Base-by-base conservation (phyloP, 2,329 filamentous ascomycete species). In the Pseudogymnoascus sp. region DNA sequence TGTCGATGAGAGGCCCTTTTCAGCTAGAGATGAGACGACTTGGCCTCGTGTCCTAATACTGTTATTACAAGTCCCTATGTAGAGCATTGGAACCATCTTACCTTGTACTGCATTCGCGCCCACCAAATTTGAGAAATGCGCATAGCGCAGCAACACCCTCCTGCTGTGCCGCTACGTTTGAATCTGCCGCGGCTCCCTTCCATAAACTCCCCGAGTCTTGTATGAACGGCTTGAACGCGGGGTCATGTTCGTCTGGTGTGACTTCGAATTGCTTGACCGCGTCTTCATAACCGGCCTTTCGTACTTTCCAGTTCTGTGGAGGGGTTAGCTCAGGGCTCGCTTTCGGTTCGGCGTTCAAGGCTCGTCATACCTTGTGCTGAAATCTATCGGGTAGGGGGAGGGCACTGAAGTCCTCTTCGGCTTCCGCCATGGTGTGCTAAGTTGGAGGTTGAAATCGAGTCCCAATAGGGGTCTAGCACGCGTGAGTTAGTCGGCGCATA, bases 161-260 rank as follows among this genome's bases (percentile, higher is more conserved):
- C 77, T 96, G 89, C 75, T 99, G 95, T 35, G 96, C 95, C 17
- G 93, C 95, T 64, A 99, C 95, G 71, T 99, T 99, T 62, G 93
- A 95, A 76, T 99, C 95, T 70, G 88, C 87, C 6, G 95, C 93
- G 1, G 93, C 95, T 37, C 87, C 88, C 75, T 97, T 97, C 93
- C 92, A 97, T 65, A 99, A 75, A 31, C 46, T 31, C 66, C 86
- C 80, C 0, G 92, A 82, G 69, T 99, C 95, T 73, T 89, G 86
- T 65, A 95, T 77, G 72, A 97, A 99, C 1, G 93, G 91, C 69
- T 87, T 84, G 71, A 99, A 97, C 37, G 88, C 88, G 11, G 92
- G 87, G 73, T 96, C 90, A 69, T 87, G 84, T 74, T 97, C 93
- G 77, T 93, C 88, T 65, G 91, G 88, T 5, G 93, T 91, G 64